These are phyloP conservation scores for Chaetoceros tenuissimus DNA, from an alignment of 108 stramenopile genomes.

Conservation along the genomic window DNA sequence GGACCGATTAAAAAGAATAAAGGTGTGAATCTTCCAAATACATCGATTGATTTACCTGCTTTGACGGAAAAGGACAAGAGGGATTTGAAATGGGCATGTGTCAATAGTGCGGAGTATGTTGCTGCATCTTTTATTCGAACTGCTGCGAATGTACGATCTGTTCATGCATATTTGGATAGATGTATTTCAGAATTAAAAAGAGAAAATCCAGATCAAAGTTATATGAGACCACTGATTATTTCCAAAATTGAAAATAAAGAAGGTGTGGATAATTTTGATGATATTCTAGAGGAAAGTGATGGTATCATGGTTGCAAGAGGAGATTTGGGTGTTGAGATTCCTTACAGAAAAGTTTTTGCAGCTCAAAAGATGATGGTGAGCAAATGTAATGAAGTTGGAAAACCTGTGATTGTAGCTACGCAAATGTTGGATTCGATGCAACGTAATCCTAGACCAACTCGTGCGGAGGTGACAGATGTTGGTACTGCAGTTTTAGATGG, in stretches of 20 bases:
- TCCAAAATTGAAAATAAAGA: constrained; percentile 89
- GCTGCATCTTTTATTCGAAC: constrained; percentile 86
- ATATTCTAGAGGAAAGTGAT: constrained; percentile 64
- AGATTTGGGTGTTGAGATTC: constrained; percentile 84
- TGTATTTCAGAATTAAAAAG: constrained; percentile 39
- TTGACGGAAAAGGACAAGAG: constrained; percentile 81
- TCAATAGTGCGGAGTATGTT: constrained; percentile 74
- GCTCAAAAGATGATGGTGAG: constrained; percentile 90
- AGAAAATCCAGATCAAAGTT: constrained; percentile 12
- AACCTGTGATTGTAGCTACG: constrained; percentile 85
- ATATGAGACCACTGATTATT: constrained; percentile 63
- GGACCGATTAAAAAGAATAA: constrained; percentile 73
- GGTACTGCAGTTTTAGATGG: constrained; percentile 66
- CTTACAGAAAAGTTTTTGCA: constrained; percentile 73
- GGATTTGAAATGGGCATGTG: constrained; percentile 67
- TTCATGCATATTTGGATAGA: constrained; percentile 57
- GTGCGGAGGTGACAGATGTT: constrained; percentile 90
- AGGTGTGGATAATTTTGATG: constrained; percentile 78
- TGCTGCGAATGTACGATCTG: constrained; percentile 64
- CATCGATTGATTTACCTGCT: constrained; percentile 66
- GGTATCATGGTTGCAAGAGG: constrained; percentile 88
- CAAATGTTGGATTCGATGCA: constrained; percentile 91
- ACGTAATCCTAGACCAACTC: constrained; percentile 80
- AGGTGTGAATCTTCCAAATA: constrained; percentile 78
- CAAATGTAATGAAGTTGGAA: constrained; percentile 58